These are phyloP conservation scores for Cutaneotrichosporon mucoides DNA, from an alignment of 1,284 basidiomycete genomes.

Conservation along the genomic window DNA sequence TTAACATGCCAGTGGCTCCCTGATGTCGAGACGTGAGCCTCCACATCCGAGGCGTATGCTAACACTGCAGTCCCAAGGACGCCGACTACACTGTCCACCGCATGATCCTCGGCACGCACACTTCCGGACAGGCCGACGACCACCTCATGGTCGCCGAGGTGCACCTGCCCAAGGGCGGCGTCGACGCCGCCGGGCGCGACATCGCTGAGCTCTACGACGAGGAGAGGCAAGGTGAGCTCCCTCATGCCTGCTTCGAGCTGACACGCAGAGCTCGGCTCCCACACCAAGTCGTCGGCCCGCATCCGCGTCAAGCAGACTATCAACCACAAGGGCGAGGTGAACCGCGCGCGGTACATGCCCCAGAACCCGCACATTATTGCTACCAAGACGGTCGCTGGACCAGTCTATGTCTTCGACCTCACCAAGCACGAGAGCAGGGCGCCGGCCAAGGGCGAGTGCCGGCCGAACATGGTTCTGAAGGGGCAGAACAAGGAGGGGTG, in stretches of 20 bases:
- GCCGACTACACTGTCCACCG: constrained; percentile 91
- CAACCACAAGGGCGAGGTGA: constrained; percentile 94
- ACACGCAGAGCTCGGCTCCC: constrained; percentile 69
- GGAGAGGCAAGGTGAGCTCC: constrained; percentile 68
- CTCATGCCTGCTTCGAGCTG: no score
- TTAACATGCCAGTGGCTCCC: constrained; percentile 99
- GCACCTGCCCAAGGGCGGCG: constrained; percentile 73
- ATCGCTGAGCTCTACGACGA: constrained; percentile 81
- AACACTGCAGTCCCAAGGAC: constrained; percentile 59
- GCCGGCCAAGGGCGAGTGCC: constrained; percentile 73
- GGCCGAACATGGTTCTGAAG: constrained; percentile 82
- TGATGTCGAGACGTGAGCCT: constrained; percentile 80
- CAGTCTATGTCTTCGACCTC: constrained; percentile 90
- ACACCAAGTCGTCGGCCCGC: constrained; percentile 70
- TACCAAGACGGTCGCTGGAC: constrained; percentile 85
- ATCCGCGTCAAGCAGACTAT: constrained; percentile 91
- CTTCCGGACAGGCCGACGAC: constrained; percentile 90
- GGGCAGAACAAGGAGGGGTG: constrained; percentile 93
- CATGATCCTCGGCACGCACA: constrained; percentile 94
- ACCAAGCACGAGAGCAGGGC: constrained; percentile 96
- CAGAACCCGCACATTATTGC: constrained; percentile 97
- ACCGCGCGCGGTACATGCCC: constrained; percentile 96
- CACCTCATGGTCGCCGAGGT: constrained; percentile 95
- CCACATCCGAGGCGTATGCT: constrained; percentile 1
- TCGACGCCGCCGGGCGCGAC: constrained; percentile 58